phyloP scores from a whole-genome alignment of 1,139 yeast genomes.

The Pichia norvegensis region DNA sequence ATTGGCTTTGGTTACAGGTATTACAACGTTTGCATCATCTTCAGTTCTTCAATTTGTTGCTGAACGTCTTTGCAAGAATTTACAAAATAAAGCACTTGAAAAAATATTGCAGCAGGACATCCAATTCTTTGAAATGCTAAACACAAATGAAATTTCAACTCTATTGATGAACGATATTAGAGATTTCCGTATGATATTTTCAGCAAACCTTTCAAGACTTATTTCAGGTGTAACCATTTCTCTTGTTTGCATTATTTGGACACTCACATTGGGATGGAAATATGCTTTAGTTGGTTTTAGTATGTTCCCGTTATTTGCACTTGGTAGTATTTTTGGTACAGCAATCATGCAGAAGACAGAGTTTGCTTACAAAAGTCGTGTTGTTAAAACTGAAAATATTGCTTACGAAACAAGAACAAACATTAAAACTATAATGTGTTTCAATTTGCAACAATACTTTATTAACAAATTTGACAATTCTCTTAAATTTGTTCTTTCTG shows the following conservation, averaged over 20 bases:
- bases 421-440: slow-evolving; percentile 53
- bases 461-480: slow-evolving; percentile 29
- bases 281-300: slow-evolving; percentile 73
- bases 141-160: slow-evolving; percentile 55
- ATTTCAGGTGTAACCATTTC: slow-evolving; percentile 49
- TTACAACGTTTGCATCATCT: slow-evolving; percentile 44
- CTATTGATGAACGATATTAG: slow-evolving; percentile 73
- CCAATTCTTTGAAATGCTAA: slow-evolving; percentile 43
- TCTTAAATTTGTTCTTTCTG: slow-evolving; percentile 27
- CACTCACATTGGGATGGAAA: slow-evolving; percentile 78
- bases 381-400: slow-evolving; percentile 47
- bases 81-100: slow-evolving; percentile 46
- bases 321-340: slow-evolving; percentile 48
- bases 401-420: slow-evolving; percentile 53
- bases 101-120: slow-evolving; percentile 47
- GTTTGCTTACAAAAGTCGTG: slow-evolving; percentile 46
- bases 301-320: slow-evolving; percentile 54
- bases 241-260: slow-evolving; percentile 64
- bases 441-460: slow-evolving; percentile 48
- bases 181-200: slow-evolving; percentile 58
- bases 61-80: slow-evolving; percentile 56
- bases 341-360: slow-evolving; percentile 47
- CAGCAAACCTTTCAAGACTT: slow-evolving; percentile 51
- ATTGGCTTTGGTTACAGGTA: slow-evolving; percentile 56
- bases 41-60: slow-evolving; percentile 49